phyloP scores from a whole-genome alignment of 345 rosid species.

The Citrus reticulata region DNA sequence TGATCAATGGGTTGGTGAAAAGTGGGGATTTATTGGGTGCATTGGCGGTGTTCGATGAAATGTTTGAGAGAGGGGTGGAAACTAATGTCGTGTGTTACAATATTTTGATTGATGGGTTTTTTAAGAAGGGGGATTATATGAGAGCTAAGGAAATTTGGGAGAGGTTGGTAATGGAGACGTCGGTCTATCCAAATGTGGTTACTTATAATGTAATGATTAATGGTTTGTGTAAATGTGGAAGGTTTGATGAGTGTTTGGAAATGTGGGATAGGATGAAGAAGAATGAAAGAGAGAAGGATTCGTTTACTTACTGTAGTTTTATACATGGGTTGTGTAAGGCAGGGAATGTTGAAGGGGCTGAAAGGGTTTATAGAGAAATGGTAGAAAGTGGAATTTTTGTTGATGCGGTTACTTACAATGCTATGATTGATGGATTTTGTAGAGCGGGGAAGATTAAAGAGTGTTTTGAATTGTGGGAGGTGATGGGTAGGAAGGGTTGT shows the following conservation, averaged over 20 bases:
- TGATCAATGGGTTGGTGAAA: conserved; percentile 52
- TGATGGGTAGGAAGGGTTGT: conserved; percentile 63
- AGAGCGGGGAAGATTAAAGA: conserved; percentile 53
- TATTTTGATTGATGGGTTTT: conserved; percentile 67
- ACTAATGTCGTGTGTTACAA: conserved; percentile 75
- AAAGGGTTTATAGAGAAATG: conserved; percentile 58
- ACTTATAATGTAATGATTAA: conserved; percentile 82
- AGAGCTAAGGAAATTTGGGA: conserved; percentile 65
- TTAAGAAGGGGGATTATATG: conserved; percentile 42
- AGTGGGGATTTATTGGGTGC: conserved; percentile 54
- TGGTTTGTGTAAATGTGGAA: conserved; percentile 75
- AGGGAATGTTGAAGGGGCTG: conserved; percentile 69
- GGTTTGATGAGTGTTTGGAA: conserved; percentile 57
- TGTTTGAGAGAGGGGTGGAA: conserved; percentile 45
- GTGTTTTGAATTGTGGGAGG: conserved; percentile 71
- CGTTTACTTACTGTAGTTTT: conserved; percentile 63
- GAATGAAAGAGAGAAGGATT: conserved; percentile 62
- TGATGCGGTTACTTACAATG: conserved; percentile 73
- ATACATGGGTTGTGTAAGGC: conserved; percentile 59
- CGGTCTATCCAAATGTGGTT: conserved; percentile 66
- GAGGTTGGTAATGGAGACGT: conserved; percentile 42
- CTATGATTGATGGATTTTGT: conserved; percentile 77
- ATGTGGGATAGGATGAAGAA: conserved; percentile 77
- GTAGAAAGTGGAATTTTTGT: conserved; percentile 42
- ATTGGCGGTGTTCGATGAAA: conserved; percentile 75